phyloP scores from a whole-genome alignment of 2,329 filamentous ascomycete genomes.

The Hymenoscyphus salicellus region DNA sequence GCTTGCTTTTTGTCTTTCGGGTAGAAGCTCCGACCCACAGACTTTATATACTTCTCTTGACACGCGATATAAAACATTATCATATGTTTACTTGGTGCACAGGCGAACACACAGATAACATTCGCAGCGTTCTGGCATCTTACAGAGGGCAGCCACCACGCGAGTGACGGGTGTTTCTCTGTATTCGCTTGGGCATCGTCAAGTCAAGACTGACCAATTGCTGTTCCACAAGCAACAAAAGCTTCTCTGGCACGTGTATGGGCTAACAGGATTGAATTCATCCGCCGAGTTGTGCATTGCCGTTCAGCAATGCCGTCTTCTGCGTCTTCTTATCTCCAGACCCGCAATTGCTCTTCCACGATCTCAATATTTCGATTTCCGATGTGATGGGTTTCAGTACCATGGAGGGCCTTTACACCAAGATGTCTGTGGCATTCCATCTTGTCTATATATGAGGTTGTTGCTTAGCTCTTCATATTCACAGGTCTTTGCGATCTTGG shows the following conservation, averaged over 20 bases:
- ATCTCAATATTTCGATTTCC: background rate
- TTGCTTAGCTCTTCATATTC: background rate
- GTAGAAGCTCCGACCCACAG: background rate
- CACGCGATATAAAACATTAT: background rate
- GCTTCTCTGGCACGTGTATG: background rate
- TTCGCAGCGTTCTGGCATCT: background rate
- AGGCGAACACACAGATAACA: background rate
- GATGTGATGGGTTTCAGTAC: background rate
- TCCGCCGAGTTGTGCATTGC: background rate
- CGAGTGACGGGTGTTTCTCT: background rate
- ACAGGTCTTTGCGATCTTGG: background rate
- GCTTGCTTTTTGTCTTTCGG: background rate
- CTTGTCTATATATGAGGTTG: background rate
- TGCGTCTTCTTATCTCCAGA: background rate
- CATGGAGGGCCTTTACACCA: background rate
- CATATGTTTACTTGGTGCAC: background rate
- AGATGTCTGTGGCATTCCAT: background rate
- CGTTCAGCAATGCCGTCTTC: background rate
- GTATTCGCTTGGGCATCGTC: background rate
- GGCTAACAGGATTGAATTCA: background rate
- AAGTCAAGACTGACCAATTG: background rate
- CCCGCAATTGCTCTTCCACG: background rate
- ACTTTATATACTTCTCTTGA: slow-evolving; percentile 1
- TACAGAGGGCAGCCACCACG: background rate
- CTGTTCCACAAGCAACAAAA: background rate